These are phyloP conservation scores for Trichophyton equinum DNA, from an alignment of 2,329 filamentous ascomycete species.

Conservation along the genomic window DNA sequence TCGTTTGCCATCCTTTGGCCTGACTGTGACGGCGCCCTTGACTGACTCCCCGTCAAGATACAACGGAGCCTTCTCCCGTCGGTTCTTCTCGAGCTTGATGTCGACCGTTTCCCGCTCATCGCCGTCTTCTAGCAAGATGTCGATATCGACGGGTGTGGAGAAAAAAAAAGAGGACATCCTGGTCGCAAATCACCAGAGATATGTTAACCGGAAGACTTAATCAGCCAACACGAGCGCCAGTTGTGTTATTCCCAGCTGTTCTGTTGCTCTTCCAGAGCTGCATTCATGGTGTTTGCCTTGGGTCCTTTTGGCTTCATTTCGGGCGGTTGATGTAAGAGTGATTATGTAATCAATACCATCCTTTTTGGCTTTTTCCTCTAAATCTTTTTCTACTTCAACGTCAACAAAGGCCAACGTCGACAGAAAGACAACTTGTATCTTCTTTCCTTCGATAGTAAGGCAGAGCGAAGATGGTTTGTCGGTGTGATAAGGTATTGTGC, in stretches of 20 bases:
- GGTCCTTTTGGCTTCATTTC: neutral
- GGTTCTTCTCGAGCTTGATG: conserved; percentile 96
- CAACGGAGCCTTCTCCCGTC: conserved; percentile 88
- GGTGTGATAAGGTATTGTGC: no score
- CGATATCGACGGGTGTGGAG: conserved; percentile 95
- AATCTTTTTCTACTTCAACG: neutral
- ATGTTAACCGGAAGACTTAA: neutral
- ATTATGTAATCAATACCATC: neutral
- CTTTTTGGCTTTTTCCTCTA: neutral
- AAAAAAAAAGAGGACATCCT: conserved; percentile 97
- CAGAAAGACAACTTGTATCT: neutral
- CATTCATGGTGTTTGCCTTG: neutral
- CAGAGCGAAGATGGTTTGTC: no score
- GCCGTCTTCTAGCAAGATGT: conserved; percentile 89
- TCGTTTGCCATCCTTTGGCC: conserved; percentile 95
- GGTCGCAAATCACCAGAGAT: neutral
- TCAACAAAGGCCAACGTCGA: neutral
- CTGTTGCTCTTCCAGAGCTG: neutral
- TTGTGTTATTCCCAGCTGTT: neutral
- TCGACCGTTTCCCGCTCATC: conserved; percentile 93
- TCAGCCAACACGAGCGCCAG: neutral
- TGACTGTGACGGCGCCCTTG: conserved; percentile 85
- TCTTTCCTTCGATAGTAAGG: neutral
- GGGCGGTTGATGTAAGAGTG: neutral
- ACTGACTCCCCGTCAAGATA: conserved; percentile 98